Base-by-base conservation (phyloP, 2,329 filamentous ascomycete species). In the Cryphonectria carpinicola region DNA sequence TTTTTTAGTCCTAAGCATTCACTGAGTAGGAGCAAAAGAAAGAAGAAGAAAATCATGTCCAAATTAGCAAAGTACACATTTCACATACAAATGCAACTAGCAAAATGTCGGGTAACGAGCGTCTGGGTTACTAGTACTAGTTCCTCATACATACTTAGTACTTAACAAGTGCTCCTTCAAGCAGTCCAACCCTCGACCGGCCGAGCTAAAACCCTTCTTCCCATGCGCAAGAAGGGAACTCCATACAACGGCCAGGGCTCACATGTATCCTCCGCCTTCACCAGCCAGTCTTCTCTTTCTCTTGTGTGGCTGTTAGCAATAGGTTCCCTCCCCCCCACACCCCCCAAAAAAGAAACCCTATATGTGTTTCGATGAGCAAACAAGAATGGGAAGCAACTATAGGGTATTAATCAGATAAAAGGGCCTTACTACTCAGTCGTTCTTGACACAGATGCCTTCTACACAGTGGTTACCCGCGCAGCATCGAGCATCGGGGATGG, bases 191-290 rank as follows among this genome's bases (percentile, higher is more conserved):
- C 54, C 54, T 28, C 25, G 49, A 5, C 54, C 54, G 54, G 54
- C 54, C 54, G 28, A 58, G 54, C 54, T 58, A 13, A 58, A 58
- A 58, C 25, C 54, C 54, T n/a, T 32, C 54, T n/a, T 32, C 54
- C 28, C 25, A 14, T 28, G 25, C 25, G 13, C 25, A 32, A 32
- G 54, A 58, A 58, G 54, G 54, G 54, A 58, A 58, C 54, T 58
- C 54, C 54, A 58, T 32, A 58, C 54, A 58, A 58, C 54, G 14
- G 54, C 25, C 54, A 58, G 28, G 54, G 54, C 54, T 58, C 52
- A 14, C 28, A 3, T 14, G 32, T 35, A 17, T 32, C 54, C 54
- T 58, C 28, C 25, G 17, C 13, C 14, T 32, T 56, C 46, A 49
- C 46, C 46, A 49, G 46, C 46, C 46, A n/a, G 46, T 49, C 19